Percentiles rank a stretch among this genome's conserved stretches.
phyloP scores from a whole-genome alignment of 129 eudicot species.

The Helianthus annuus region DNA sequence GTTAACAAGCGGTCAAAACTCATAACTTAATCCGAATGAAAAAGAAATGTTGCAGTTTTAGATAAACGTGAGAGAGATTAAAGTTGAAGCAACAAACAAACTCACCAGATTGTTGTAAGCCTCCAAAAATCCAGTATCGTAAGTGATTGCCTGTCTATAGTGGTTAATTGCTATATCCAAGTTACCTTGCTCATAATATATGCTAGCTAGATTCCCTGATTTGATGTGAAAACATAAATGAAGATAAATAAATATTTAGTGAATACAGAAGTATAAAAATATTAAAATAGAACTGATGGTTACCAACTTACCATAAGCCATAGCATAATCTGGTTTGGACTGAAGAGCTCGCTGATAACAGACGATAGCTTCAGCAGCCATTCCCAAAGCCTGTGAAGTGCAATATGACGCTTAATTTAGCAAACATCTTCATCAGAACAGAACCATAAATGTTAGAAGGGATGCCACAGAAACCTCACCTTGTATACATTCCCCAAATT shows the following conservation, averaged over 20 bases:
- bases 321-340: constrained; percentile 81
- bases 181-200: constrained; percentile 90
- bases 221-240: constrained; percentile 11
- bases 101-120: constrained; percentile 90
- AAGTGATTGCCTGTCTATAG: constrained; percentile 78
- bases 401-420: background rate
- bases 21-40: background rate
- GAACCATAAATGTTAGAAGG: constrained; percentile 7
- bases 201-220: constrained; percentile 84
- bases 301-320: constrained; percentile 72
- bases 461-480: constrained; percentile 45
- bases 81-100: background rate
- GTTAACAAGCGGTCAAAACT: background rate
- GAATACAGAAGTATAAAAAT: constrained; percentile 11
- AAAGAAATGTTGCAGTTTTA: background rate
- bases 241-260: constrained; percentile 1
- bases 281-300: background rate
- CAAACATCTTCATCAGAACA: background rate
- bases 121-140: constrained; percentile 88
- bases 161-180: constrained; percentile 85
- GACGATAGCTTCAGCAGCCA: constrained; percentile 38
- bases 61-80: background rate
- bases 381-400: constrained; percentile 69
- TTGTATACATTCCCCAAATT: constrained; percentile 90
- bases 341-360: constrained; percentile 95